Percentiles rank a stretch among this genome's conserved stretches.
Evolutionary conservation across 2,329 filamentous ascomycete genomes (phyloP).

Genomic region (Cytospora piceicola): DNA sequence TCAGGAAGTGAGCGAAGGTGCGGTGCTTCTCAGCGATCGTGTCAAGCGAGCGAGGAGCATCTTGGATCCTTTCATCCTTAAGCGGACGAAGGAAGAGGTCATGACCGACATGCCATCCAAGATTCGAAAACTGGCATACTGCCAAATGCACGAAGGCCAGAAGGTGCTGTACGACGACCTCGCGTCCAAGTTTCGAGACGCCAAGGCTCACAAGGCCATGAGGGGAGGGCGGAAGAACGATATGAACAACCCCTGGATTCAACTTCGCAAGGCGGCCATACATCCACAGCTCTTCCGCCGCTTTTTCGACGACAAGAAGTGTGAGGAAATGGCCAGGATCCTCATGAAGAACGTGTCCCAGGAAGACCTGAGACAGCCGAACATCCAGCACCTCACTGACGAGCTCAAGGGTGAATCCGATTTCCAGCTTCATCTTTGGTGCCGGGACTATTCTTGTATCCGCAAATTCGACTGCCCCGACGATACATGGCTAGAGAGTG

Average conservation of each 20-base stretch:
- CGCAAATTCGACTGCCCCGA: conserved; percentile 57
- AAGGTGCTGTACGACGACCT: conserved; percentile 71
- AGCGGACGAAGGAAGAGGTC: conserved; percentile 91
- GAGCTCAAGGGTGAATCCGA: conserved; percentile 64
- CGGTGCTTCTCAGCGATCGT: conserved; percentile 83
- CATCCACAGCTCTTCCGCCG: conserved; percentile 87
- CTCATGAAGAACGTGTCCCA: conserved; percentile 71
- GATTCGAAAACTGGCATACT: conserved; percentile 76
- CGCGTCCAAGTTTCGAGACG: conserved; percentile 65
- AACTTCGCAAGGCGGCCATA: conserved; percentile 87
- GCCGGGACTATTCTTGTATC: conserved; percentile 61
- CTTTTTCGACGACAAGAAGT: conserved; percentile 74
- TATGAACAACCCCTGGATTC: conserved; percentile 79
- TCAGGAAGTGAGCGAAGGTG: conserved; percentile 76
- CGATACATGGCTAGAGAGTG: conserved; percentile 64
- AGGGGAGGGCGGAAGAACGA: conserved; percentile 59
- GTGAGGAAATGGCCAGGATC: conserved; percentile 77
- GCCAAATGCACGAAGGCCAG: conserved; percentile 76
- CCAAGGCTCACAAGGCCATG: conserved; percentile 62
- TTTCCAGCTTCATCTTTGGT: conserved; percentile 69
- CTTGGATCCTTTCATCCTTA: conserved; percentile 91
- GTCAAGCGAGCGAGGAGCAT: conserved; percentile 88
- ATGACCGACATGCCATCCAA: conserved; percentile 83
- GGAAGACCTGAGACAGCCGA: conserved; percentile 56
- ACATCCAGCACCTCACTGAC: conserved; percentile 56